Percentiles rank a stretch among this genome's conserved stretches.
These are phyloP conservation scores for Lachnellula cervina DNA, from an alignment of 2,329 filamentous ascomycete genomes.

Conservation along the genomic window DNA sequence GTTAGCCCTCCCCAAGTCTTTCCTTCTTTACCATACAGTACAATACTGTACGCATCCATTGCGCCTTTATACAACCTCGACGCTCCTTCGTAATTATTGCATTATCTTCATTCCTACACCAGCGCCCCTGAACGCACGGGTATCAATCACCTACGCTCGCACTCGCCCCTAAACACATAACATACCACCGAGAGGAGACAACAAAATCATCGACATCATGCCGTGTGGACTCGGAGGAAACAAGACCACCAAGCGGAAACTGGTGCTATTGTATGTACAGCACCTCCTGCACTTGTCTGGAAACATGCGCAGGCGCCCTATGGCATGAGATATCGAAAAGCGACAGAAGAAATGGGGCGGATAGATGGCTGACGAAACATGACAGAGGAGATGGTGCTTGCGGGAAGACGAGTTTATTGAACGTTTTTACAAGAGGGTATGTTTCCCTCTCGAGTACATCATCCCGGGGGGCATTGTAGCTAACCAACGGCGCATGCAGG, in stretches of 20 bases:
- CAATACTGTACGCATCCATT: not conserved
- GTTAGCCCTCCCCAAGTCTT: not conserved
- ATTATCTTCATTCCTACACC: not conserved
- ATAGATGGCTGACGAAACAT: slow-evolving; percentile 17
- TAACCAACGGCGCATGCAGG: slow-evolving; percentile 38
- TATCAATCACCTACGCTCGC: not conserved
- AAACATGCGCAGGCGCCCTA: slow-evolving; percentile 4
- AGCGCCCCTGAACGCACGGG: not conserved
- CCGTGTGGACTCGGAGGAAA: slow-evolving; percentile 42
- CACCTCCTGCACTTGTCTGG: slow-evolving; percentile 16
- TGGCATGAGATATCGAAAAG: slow-evolving; percentile 1
- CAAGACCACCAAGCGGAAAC: slow-evolving; percentile 68
- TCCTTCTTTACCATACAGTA: not conserved
- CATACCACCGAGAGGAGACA: not conserved
- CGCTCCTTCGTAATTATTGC: not conserved
- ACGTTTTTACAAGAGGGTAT: slow-evolving; percentile 97
- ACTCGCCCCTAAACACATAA: not conserved
- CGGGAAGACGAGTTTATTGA: slow-evolving; percentile 93
- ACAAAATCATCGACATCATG: slow-evolving; percentile 19
- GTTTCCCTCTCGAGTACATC: not conserved
- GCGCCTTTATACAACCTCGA: not conserved
- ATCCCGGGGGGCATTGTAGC: not conserved
- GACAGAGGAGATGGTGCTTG: slow-evolving; percentile 87
- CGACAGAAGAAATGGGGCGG: not conserved
- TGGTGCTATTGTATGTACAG: slow-evolving; percentile 62